Evolutionary conservation across 176 grass and related monocot genomes (phyloP).

Genomic region (Pontederia paniculata): DNA sequence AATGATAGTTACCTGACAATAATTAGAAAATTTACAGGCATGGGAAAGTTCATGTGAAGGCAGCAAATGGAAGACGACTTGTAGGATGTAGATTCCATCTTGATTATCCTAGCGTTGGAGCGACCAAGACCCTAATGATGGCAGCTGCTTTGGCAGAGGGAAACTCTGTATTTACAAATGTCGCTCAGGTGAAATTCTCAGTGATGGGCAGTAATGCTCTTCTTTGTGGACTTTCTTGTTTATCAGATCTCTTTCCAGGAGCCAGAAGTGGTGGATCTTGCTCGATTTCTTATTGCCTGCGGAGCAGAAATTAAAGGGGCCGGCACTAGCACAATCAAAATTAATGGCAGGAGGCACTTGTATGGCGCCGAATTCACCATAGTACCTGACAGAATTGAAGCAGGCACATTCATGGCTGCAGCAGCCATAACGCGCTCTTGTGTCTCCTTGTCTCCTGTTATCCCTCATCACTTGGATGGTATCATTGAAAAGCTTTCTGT

Average conservation of each 20-base stretch:
- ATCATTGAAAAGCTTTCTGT: slow-evolving; percentile 15
- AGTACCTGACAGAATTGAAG: slow-evolving; percentile 11
- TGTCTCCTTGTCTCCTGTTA: slow-evolving; percentile 9
- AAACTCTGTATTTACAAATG: slow-evolving; percentile 10
- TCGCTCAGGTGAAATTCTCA: slow-evolving; percentile 7
- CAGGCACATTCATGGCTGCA: slow-evolving; percentile 16
- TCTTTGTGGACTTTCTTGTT: too few relatives aligned
- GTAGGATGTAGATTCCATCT: slow-evolving; percentile 12
- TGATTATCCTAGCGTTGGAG: slow-evolving; percentile 19
- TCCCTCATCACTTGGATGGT: slow-evolving; percentile 8
- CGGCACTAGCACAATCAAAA: slow-evolving; percentile 8
- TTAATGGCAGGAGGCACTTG: slow-evolving; percentile 7
- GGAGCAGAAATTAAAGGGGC: slow-evolving; percentile 10
- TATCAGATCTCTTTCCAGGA: slow-evolving; percentile 4
- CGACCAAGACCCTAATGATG: slow-evolving; percentile 16
- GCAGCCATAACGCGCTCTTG: slow-evolving; percentile 16
- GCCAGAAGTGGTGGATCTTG: slow-evolving; percentile 14
- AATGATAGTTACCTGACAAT: too few relatives aligned
- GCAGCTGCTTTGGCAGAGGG: slow-evolving; percentile 16
- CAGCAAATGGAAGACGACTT: slow-evolving; percentile 11
- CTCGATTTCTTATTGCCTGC: slow-evolving; percentile 14
- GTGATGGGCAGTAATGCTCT: not conserved
- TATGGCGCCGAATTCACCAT: slow-evolving; percentile 18
- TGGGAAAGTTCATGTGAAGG: slow-evolving; percentile 7
- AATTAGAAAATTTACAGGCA: not conserved